phyloP scores from a whole-genome alignment of 495 filamentous ascomycete species.

The Penicilliopsis zonata region DNA sequence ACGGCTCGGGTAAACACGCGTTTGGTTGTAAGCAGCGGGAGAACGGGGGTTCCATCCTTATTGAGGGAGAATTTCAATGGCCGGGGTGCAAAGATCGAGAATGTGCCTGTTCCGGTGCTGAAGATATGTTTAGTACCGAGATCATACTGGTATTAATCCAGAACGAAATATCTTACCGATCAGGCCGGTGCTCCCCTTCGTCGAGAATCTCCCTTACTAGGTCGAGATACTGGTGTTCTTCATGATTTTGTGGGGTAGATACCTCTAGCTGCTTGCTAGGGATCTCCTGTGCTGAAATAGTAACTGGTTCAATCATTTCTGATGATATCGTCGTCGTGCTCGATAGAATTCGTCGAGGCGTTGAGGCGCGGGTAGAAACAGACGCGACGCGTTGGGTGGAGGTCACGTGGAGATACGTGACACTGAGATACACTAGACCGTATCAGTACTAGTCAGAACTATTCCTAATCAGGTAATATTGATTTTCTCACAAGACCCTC shows the following conservation, averaged over 20 bases:
- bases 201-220: conserved; percentile 65
- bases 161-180: conserved; percentile 38
- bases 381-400: no score
- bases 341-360: no score
- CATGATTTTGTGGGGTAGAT: conserved; percentile 13
- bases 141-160: background rate
- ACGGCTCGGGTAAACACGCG: conserved; percentile 90
- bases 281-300: background rate
- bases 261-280: background rate
- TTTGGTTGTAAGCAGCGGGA: conserved; percentile 93
- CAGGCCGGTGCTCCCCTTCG: conserved; percentile 68
- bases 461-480: no score
- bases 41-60: conserved; percentile 37
- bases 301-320: conserved; percentile 1
- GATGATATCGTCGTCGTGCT: conserved; percentile 1
- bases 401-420: no score
- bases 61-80: conserved; percentile 74
- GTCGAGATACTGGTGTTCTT: conserved; percentile 68
- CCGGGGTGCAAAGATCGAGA: conserved; percentile 74
- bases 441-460: no score
- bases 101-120: conserved; percentile 87
- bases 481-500: no score
- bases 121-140: background rate
- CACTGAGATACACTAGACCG: no score
- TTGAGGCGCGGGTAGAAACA: no score